Evolutionary conservation across 495 filamentous ascomycete genomes (phyloP), one percentile per base, ranked within the genome.

Genomic region (Xylaria grammica): DNA sequence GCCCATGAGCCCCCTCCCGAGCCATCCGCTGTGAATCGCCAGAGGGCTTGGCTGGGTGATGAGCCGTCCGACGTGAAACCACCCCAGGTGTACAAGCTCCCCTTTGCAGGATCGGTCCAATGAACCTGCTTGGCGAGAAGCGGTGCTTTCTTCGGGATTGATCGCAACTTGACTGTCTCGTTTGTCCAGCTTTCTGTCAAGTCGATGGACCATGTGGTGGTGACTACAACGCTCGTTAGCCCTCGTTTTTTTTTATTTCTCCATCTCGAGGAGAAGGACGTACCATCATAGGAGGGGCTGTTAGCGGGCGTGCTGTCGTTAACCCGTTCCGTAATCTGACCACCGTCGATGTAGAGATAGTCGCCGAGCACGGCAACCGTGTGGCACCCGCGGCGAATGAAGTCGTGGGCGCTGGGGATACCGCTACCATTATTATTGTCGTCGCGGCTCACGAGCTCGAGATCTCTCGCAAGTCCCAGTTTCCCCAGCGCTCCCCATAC

Each of bases 201-300:
- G 65, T 73, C 71, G 22, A 79, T 65, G 32, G 76, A 81, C 52
- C 77, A 66, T 1, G 77, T 80, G 8, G 72, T 74, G 60, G 66
- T 73, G 1, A 55, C 60, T 63, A 26, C 0, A 72, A 71, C 75
- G 17, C 51, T 36, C 4, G 17, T 59, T 27, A 65, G 55, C 49
- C n/a, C n/a, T n/a, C n/a, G n/a, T n/a, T n/a, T n/a, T n/a, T n/a
- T n/a, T n/a, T n/a, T n/a, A n/a, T n/a, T n/a, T n/a, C n/a, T 38
- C 26, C 36, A 19, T 44, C 4, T 17, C 24, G 20, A 27, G 45
- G 26, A 32, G 32, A 30, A 36, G 2, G 19, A 54, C 63, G 17
- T 65, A 24, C 63, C 63, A 36, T 52, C 55, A 19, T 29, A 53
- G 29, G 54, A 40, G 1, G 62, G 54, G 24, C 65, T 70, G 40